A percentile compares a stretch with the other conserved stretches of the same genome.
Evolutionary conservation across 2,329 filamentous ascomycete genomes (phyloP).

Genomic region (Davidsoniella virescens): DNA sequence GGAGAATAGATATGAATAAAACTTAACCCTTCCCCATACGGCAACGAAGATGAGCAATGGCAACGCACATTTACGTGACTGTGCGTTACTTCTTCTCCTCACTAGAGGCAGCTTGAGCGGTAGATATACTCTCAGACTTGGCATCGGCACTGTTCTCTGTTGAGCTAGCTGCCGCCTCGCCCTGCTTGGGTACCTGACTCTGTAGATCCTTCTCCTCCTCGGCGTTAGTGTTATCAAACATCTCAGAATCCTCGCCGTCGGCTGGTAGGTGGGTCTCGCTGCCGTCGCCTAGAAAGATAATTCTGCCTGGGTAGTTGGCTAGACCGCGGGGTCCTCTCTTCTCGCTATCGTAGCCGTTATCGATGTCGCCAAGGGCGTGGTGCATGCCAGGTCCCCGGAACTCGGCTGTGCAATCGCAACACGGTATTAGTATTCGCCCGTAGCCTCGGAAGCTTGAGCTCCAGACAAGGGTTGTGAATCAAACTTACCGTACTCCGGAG

Average conservation of each 20-base stretch:
- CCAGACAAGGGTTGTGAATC: slow-evolving; percentile 13
- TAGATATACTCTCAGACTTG: slow-evolving; percentile 3
- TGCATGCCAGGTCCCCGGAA: slow-evolving; percentile 71
- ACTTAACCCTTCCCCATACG: background rate
- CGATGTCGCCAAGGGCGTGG: slow-evolving; percentile 68
- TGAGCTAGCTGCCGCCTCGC: slow-evolving; percentile 14
- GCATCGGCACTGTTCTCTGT: slow-evolving; percentile 15
- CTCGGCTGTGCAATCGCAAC: slow-evolving; percentile 42
- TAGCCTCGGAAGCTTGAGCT: background rate
- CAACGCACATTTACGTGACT: background rate
- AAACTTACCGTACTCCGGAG: slow-evolving; percentile 96
- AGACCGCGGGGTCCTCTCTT: slow-evolving; percentile 42
- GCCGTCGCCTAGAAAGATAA: slow-evolving; percentile 90
- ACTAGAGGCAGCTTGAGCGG: background rate
- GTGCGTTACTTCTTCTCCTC: slow-evolving; percentile 1
- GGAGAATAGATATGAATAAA: background rate
- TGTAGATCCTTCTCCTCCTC: slow-evolving; percentile 76
- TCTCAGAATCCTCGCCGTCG: slow-evolving; percentile 76
- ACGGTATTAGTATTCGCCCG: slow-evolving; percentile 12
- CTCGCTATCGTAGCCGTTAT: slow-evolving; percentile 61
- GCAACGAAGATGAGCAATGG: background rate
- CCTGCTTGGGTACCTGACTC: slow-evolving; percentile 61
- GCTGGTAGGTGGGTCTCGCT: slow-evolving; percentile 61
- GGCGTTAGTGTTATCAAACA: slow-evolving; percentile 60
- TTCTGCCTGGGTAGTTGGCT: slow-evolving; percentile 62